Percentiles rank a stretch among this genome's conserved stretches.
Evolutionary conservation across 164 flowering plant species (phyloP).

Genomic region (Sextonia rubra): DNA sequence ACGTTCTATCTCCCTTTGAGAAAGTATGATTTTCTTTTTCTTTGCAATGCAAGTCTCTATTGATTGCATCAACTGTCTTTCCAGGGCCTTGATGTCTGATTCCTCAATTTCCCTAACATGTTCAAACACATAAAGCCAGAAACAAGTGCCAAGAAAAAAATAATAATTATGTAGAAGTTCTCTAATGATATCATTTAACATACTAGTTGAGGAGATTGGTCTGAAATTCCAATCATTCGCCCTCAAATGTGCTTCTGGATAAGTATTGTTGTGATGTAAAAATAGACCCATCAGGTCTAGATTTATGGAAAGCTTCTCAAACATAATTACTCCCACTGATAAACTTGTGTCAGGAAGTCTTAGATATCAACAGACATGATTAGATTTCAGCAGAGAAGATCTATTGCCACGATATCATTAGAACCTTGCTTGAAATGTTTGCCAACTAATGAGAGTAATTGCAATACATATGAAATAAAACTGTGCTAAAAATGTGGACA

Average conservation of each 20-base stretch:
- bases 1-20: constrained; percentile 82
- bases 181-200: background rate
- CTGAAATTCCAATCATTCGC: background rate
- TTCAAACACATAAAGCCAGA: constrained; percentile 3
- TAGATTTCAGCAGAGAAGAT: background rate
- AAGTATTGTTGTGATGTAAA: background rate
- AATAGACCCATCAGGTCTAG: background rate
- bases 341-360: background rate
- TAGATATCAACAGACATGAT: background rate
- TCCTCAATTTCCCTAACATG: constrained; percentile 86
- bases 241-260: background rate
- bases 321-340: background rate
- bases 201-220: background rate
- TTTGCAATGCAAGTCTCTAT: constrained; percentile 80
- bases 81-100: constrained; percentile 78
- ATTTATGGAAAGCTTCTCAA: background rate
- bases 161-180: background rate
- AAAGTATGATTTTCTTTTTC: constrained; percentile 89
- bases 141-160: background rate
- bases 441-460: background rate
- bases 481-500: background rate
- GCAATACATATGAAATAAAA: no score
- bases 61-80: constrained; percentile 93
- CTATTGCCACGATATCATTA: background rate
- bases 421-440: background rate